Conservation (phyloP, 2,329 filamentous ascomycete genomes). For the Calonectria pseudoreteaudii region DNA sequence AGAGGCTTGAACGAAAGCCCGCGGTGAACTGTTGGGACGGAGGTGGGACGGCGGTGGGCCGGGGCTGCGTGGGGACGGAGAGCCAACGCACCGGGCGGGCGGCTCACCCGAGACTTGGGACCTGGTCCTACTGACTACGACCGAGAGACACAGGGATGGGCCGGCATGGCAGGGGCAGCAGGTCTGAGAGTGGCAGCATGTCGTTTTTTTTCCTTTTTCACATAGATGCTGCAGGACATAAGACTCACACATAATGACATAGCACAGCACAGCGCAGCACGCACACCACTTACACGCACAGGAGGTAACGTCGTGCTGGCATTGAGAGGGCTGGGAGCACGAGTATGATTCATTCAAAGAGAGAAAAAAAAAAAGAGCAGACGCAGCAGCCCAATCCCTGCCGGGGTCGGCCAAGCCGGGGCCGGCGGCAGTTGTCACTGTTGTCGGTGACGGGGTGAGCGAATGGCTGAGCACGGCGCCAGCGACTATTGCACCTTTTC, state of each 20-base stretch:
- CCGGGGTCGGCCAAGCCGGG: slow-evolving; percentile 26
- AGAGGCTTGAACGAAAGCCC: neutral
- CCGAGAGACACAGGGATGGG: slow-evolving; percentile 14
- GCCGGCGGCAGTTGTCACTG: slow-evolving; percentile 14
- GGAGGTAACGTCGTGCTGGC: neutral
- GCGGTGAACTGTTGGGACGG: slow-evolving; percentile 39
- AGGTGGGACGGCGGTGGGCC: slow-evolving; percentile 32
- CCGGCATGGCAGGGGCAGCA: slow-evolving; percentile 3
- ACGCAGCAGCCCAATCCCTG: slow-evolving; percentile 12
- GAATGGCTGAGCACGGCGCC: slow-evolving; percentile 3
- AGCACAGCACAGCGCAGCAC: neutral
- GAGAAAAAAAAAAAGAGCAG: neutral
- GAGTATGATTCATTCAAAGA: neutral
- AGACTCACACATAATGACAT: neutral
- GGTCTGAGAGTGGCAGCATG: neutral
- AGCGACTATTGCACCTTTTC: slow-evolving; percentile 1
- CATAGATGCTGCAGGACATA: slow-evolving; percentile 3
- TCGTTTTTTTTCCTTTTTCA: neutral
- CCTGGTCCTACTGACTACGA: slow-evolving; percentile 26
- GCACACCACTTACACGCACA: neutral
- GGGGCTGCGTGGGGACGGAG: slow-evolving; percentile 34
- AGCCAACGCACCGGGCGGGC: slow-evolving; percentile 39
- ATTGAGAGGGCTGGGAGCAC: neutral
- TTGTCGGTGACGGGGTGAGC: slow-evolving; percentile 22
- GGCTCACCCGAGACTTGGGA: slow-evolving; percentile 28